Percentiles rank a stretch among this genome's conserved stretches.
phyloP scores from a whole-genome alignment of 768 basidiomycete genomes.

The Suillus paluster region DNA sequence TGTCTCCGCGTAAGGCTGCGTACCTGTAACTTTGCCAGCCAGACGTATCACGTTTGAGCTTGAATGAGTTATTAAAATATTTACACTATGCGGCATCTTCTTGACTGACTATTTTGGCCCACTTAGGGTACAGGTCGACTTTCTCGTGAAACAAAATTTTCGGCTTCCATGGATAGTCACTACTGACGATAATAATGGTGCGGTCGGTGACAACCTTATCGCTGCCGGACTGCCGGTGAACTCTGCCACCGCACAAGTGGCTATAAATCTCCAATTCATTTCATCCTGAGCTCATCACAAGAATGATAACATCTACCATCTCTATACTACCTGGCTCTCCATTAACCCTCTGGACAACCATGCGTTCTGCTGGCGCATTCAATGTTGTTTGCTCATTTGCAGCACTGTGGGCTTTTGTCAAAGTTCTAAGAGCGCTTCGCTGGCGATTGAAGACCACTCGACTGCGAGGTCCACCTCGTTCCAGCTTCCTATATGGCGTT shows the following conservation, averaged over 20 bases:
- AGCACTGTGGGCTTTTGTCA: conserved; percentile 12
- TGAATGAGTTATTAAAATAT: too few relatives aligned
- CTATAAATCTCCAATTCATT: neutral
- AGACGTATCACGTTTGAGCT: too few relatives aligned
- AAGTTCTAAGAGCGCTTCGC: conserved; percentile 3
- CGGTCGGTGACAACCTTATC: neutral
- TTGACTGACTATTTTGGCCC: too few relatives aligned
- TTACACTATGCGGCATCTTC: too few relatives aligned
- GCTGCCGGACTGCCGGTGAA: neutral
- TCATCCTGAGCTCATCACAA: neutral
- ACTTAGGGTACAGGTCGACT: too few relatives aligned
- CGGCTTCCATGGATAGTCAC: too few relatives aligned
- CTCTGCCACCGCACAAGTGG: neutral
- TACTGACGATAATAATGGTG: too few relatives aligned
- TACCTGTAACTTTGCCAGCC: too few relatives aligned
- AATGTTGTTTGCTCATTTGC: neutral
- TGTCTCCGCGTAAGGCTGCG: too few relatives aligned
- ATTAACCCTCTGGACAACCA: neutral
- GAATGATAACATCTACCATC: neutral
- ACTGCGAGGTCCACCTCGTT: conserved; percentile 47
- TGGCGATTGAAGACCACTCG: conserved; percentile 32
- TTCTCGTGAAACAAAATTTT: too few relatives aligned
- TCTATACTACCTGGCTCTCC: neutral
- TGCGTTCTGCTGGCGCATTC: neutral
- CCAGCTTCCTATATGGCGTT: conserved; percentile 48